phyloP scores from a whole-genome alignment of 441 rosid species.

The Jatropha multifida region DNA sequence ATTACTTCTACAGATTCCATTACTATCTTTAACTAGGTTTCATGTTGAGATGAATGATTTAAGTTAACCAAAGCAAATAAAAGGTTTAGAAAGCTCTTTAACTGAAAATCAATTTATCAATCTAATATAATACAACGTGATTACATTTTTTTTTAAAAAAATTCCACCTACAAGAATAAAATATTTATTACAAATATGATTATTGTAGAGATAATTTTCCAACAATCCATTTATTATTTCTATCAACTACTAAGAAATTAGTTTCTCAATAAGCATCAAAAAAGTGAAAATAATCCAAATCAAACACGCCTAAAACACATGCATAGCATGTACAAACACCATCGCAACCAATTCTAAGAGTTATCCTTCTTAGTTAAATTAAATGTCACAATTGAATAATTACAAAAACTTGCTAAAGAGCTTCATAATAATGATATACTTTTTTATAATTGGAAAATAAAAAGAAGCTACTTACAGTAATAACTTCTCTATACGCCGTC shows the following conservation, averaged over 20 bases:
- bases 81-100: background rate
- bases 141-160: no score
- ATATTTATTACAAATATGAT: background rate
- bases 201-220: background rate
- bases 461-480: slow-evolving; percentile 59
- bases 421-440: slow-evolving; percentile 9
- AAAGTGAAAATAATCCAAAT: background rate
- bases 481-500: slow-evolving; percentile 93
- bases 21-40: background rate
- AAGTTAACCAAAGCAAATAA: background rate
- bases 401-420: slow-evolving; percentile 13
- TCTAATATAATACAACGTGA: background rate
- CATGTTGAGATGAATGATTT: background rate
- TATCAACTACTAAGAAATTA: background rate
- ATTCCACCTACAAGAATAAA: background rate
- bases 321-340: background rate
- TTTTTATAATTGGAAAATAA: background rate
- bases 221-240: background rate
- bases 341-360: background rate
- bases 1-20: background rate
- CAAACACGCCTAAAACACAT: slow-evolving; percentile 6
- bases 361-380: background rate
- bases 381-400: slow-evolving; percentile 6
- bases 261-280: background rate
- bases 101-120: background rate